These are phyloP conservation scores for Stagonosporopsis chrysanthemi DNA, from an alignment of 2,329 filamentous ascomycete species.

Conservation along the genomic window DNA sequence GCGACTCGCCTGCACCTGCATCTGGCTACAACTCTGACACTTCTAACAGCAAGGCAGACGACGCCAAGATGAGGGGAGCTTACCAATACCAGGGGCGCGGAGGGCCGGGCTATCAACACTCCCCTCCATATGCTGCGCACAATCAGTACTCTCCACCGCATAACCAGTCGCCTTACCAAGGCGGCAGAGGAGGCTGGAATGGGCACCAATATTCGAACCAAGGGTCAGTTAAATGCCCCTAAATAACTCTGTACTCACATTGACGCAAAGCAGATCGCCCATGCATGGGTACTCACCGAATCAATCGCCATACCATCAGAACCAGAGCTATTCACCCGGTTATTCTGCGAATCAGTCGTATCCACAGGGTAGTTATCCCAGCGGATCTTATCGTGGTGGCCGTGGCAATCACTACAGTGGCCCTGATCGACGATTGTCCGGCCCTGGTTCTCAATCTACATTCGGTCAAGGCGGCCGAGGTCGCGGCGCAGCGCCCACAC, in stretches of 20 bases:
- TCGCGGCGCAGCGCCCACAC: conserved; percentile 54
- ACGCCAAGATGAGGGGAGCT: conserved; percentile 46
- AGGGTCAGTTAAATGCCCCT: conserved; percentile 54
- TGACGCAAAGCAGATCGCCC: conserved; percentile 51
- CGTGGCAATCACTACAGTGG: conserved; percentile 65
- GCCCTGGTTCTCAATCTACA: conserved; percentile 52
- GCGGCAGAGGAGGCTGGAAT: conserved; percentile 62
- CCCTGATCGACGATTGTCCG: conserved; percentile 54
- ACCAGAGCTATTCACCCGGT: conserved; percentile 37
- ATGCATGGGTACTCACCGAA: conserved; percentile 65
- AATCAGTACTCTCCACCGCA: conserved; percentile 69
- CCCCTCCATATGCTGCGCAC: conserved; percentile 65
- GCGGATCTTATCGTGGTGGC: conserved; percentile 59
- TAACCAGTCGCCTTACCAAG: conserved; percentile 66
- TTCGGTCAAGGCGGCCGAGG: conserved; percentile 60
- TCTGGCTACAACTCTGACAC: conserved; percentile 44
- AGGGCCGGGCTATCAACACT: conserved; percentile 61
- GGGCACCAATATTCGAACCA: conserved; percentile 55
- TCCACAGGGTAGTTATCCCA: conserved; percentile 62
- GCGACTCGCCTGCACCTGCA: conserved; percentile 37
- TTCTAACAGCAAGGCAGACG: conserved; percentile 35
- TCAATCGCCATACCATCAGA: conserved; percentile 61
- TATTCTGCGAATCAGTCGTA: conserved; percentile 64
- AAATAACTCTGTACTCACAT: conserved; percentile 2
- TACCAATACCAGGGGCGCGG: conserved; percentile 49